Evolutionary conservation across 768 basidiomycete species (phyloP).

Genomic region (Crepidotus variabilis): DNA sequence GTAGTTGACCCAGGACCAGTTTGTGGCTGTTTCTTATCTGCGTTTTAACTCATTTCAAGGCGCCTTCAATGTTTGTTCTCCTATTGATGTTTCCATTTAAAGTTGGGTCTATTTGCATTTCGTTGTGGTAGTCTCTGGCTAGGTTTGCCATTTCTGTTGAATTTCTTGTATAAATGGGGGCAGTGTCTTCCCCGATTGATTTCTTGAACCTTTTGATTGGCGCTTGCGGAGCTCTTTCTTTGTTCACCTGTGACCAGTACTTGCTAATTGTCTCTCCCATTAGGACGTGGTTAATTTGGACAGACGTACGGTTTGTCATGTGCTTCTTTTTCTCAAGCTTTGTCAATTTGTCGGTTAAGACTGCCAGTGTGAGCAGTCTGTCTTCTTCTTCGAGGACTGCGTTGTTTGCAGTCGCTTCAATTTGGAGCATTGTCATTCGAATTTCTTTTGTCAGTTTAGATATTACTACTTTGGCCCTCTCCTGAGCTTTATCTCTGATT

Average conservation of each 20-base stretch:
- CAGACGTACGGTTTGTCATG: not conserved
- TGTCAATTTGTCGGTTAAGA: not conserved
- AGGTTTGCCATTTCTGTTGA: conserved; percentile 29
- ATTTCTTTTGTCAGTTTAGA: conserved; percentile 1
- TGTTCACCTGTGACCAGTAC: conserved; percentile 1
- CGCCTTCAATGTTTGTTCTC: conserved; percentile 1
- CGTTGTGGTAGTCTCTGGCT: conserved; percentile 22
- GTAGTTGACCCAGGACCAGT: not conserved
- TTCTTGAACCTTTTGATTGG: not conserved
- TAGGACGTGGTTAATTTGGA: not conserved
- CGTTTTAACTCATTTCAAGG: not conserved
- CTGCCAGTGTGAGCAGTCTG: not conserved
- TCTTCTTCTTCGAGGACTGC: not conserved
- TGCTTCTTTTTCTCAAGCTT: not conserved
- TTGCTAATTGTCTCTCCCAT: not conserved
- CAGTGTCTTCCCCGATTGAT: not conserved
- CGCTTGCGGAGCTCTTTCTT: conserved; percentile 4
- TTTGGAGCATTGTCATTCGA: not conserved
- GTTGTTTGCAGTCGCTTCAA: not conserved
- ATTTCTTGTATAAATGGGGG: conserved; percentile 12
- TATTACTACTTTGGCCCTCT: conserved; percentile 5
- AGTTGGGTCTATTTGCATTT: conserved; percentile 19
- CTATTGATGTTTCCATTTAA: not conserved
- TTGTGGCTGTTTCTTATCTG: not conserved
- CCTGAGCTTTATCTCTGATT: conserved; percentile 3